A percentile compares a stretch with the other conserved stretches of the same genome.
Evolutionary conservation across 2,329 filamentous ascomycete species (phyloP).

Genomic region (Neofusicoccum umdonicola): DNA sequence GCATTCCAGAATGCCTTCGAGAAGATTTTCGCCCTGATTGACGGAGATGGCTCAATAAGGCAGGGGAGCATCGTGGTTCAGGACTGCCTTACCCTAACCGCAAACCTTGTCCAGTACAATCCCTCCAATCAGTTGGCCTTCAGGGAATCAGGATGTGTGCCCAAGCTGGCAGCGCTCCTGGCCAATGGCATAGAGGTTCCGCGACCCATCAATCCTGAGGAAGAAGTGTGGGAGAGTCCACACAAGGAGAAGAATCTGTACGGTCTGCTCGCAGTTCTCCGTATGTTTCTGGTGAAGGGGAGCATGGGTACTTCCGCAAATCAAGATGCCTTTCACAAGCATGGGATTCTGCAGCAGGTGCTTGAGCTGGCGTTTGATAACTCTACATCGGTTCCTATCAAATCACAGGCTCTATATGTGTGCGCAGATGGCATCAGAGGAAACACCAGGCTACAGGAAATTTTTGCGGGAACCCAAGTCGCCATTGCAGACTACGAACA

Average conservation of each 20-base stretch:
- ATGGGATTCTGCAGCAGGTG: slow-evolving; percentile 74
- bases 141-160: slow-evolving; percentile 81
- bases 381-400: slow-evolving; percentile 70
- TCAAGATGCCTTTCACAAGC: slow-evolving; percentile 80
- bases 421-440: slow-evolving; percentile 86
- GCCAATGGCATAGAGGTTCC: slow-evolving; percentile 48
- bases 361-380: slow-evolving; percentile 79
- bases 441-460: slow-evolving; percentile 76
- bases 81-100: slow-evolving; percentile 86
- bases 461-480: slow-evolving; percentile 11
- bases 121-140: slow-evolving; percentile 91
- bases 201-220: slow-evolving; percentile 56
- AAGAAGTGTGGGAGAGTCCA: slow-evolving; percentile 71
- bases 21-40: slow-evolving; percentile 77
- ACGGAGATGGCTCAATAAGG: slow-evolving; percentile 73
- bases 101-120: slow-evolving; percentile 84
- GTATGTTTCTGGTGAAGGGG: slow-evolving; percentile 80
- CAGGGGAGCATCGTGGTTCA: slow-evolving; percentile 86
- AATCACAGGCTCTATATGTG: slow-evolving; percentile 74
- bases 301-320: slow-evolving; percentile 78
- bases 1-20: slow-evolving; percentile 95
- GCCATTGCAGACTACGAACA: slow-evolving; percentile 65
- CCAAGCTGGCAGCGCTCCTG: slow-evolving; percentile 68
- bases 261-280: slow-evolving; percentile 80
- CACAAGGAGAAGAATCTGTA: slow-evolving; percentile 89